These are phyloP conservation scores for Panus rudis DNA, from an alignment of 768 basidiomycete genomes.

Conservation along the genomic window DNA sequence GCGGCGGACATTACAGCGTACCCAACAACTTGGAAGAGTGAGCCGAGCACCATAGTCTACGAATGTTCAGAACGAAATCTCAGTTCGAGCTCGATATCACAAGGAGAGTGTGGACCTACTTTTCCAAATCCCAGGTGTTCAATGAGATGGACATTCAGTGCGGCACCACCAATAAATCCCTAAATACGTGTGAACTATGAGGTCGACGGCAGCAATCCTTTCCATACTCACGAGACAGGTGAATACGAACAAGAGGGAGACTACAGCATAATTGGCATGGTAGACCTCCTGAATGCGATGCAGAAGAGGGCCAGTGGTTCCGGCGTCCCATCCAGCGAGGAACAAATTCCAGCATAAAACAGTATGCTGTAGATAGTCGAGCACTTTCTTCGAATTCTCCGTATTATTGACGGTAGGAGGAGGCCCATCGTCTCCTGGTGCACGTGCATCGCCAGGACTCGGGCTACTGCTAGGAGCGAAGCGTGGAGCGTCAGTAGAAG, in stretches of 20 bases:
- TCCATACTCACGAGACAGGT: conserved; percentile 29
- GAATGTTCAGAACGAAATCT: too few species aligned
- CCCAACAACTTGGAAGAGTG: conserved; percentile 43
- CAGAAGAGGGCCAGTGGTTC: conserved; percentile 63
- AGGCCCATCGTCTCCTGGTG: too few species aligned
- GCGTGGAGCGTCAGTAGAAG: too few species aligned
- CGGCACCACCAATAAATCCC: conserved; percentile 41
- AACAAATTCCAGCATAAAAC: conserved; percentile 50
- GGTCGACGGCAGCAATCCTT: too few species aligned
- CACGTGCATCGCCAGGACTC: too few species aligned
- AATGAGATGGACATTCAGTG: conserved; percentile 37
- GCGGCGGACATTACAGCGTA: conserved; percentile 47
- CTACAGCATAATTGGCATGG: conserved; percentile 39
- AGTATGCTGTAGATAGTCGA: conserved; percentile 45
- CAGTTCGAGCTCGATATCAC: too few species aligned
- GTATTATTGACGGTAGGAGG: too few species aligned
- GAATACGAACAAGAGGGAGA: conserved; percentile 54
- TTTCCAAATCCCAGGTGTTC: conserved; percentile 40
- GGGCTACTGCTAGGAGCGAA: too few species aligned
- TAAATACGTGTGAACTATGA: too few species aligned
- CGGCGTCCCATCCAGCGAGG: conserved; percentile 73
- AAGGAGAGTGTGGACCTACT: too few species aligned
- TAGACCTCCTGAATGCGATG: conserved; percentile 59
- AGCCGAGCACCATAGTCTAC: conserved; percentile 24
- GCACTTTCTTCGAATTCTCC: too few species aligned